Conservation (phyloP, 2,329 filamentous ascomycete species). For the Chaetomiaceae sp. region DNA sequence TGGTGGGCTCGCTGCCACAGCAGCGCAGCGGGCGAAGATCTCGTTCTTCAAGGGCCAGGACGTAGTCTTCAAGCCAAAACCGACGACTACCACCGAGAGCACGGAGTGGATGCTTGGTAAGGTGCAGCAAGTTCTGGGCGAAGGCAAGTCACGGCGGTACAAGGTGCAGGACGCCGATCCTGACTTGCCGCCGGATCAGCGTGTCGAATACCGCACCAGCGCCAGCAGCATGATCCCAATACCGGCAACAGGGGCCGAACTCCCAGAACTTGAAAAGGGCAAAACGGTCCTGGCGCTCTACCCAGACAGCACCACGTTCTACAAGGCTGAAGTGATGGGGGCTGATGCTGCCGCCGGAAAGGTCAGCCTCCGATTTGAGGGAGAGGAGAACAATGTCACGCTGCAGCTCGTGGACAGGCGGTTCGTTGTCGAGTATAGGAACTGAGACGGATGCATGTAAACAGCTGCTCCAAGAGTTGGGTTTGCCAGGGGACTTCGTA, state of each 20-base stretch:
- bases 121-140: slow-evolving; percentile 69
- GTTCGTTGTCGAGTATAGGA: slow-evolving; percentile 67
- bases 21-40: slow-evolving; percentile 46
- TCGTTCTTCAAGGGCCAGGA: slow-evolving; percentile 59
- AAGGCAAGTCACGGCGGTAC: slow-evolving; percentile 73
- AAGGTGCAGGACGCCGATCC: slow-evolving; percentile 77
- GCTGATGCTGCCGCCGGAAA: slow-evolving; percentile 50
- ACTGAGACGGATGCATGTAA: slow-evolving; percentile 8
- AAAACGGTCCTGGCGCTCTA: slow-evolving; percentile 75
- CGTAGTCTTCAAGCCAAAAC: slow-evolving; percentile 62
- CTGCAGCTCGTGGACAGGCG: slow-evolving; percentile 71
- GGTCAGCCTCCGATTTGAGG: slow-evolving; percentile 71
- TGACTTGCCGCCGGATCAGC: slow-evolving; percentile 57
- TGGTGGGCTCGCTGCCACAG: slow-evolving; percentile 32
- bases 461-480: no score
- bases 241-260: slow-evolving; percentile 51
- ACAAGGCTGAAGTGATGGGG: slow-evolving; percentile 75
- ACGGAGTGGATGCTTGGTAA: slow-evolving; percentile 72
- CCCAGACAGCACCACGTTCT: slow-evolving; percentile 80
- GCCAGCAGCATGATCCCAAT: slow-evolving; percentile 76
- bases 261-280: slow-evolving; percentile 60
- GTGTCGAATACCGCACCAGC: slow-evolving; percentile 65
- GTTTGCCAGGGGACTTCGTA: no score
- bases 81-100: slow-evolving; percentile 42
- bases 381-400: slow-evolving; percentile 68